phyloP scores from a whole-genome alignment of 805 yeast genomes.

The Torulaspora delbrueckii region DNA sequence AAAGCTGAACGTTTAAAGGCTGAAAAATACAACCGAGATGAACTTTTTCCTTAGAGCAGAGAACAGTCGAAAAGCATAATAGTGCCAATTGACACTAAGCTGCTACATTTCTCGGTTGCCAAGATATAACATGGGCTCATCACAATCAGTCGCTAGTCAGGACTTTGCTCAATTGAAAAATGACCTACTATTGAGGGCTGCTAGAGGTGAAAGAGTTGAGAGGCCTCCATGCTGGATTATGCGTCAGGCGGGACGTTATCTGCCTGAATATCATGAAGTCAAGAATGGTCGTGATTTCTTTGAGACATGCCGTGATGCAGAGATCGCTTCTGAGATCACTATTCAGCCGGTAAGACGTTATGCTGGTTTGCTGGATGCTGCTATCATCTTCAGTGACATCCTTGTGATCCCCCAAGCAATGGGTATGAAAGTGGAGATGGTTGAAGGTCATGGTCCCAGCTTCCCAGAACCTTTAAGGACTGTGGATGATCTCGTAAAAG shows the following conservation, averaged over 20 bases:
- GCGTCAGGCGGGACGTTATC: conserved; percentile 97
- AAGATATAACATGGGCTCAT: conserved; percentile 1
- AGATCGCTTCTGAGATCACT: conserved; percentile 87
- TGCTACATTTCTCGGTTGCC: neutral
- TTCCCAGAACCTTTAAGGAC: conserved; percentile 82
- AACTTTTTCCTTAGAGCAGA: neutral
- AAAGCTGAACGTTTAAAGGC: neutral
- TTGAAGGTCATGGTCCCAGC: conserved; percentile 91
- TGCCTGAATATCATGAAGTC: conserved; percentile 85
- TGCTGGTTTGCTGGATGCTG: conserved; percentile 89
- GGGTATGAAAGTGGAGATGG: conserved; percentile 93
- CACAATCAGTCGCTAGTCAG: conserved; percentile 13
- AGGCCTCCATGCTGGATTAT: conserved; percentile 98
- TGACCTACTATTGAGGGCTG: conserved; percentile 88
- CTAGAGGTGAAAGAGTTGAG: conserved; percentile 83
- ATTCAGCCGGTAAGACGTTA: conserved; percentile 92
- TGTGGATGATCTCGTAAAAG: conserved; percentile 58
- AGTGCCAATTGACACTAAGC: neutral
- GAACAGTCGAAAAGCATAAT: neutral
- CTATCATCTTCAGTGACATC: conserved; percentile 93
- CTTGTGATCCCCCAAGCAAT: conserved; percentile 96
- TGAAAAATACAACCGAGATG: neutral
- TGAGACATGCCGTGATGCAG: conserved; percentile 92
- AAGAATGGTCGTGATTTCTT: conserved; percentile 85
- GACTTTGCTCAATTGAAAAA: conserved; percentile 76